Evolutionary conservation across 768 basidiomycete species (phyloP).

Genomic region (Dendrothele bispora): DNA sequence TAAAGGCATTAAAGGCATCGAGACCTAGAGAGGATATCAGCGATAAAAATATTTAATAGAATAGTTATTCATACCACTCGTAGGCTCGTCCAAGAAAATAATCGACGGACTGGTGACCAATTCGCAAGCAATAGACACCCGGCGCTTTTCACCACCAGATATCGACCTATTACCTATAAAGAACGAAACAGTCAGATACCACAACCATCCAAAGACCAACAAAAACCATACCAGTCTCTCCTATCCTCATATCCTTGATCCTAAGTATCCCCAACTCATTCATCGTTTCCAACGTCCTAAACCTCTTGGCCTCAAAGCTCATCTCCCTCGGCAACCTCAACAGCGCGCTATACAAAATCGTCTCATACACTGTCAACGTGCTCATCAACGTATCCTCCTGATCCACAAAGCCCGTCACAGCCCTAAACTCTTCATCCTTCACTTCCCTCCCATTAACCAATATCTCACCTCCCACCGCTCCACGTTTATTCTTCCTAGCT

Average conservation of each 20-base stretch:
- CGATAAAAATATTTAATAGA: neutral
- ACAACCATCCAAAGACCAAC: neutral
- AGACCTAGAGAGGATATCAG: constrained; percentile 55
- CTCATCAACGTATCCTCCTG: constrained; percentile 98
- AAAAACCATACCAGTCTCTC: constrained; percentile 70
- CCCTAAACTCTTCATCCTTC: constrained; percentile 71
- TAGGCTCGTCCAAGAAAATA: constrained; percentile 95
- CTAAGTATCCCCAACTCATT: constrained; percentile 91
- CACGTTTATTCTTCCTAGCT: constrained; percentile 86
- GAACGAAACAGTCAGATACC: constrained; percentile 1
- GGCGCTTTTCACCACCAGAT: constrained; percentile 95
- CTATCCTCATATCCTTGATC: constrained; percentile 89
- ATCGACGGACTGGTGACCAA: constrained; percentile 96
- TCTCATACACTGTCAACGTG: constrained; percentile 97
- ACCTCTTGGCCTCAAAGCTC: constrained; percentile 94
- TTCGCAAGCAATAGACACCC: constrained; percentile 97
- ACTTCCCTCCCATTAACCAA: constrained; percentile 87
- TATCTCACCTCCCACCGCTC: constrained; percentile 68
- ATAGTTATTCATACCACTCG: constrained; percentile 65
- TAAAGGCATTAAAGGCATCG: constrained; percentile 94
- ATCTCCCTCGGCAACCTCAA: constrained; percentile 91
- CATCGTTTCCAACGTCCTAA: constrained; percentile 92
- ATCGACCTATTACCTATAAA: constrained; percentile 80
- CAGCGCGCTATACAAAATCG: constrained; percentile 90
- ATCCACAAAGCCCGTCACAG: constrained; percentile 93